Base-by-base conservation (phyloP, 78 protist genomes). In the Polysphondylium violaceum region DNA sequence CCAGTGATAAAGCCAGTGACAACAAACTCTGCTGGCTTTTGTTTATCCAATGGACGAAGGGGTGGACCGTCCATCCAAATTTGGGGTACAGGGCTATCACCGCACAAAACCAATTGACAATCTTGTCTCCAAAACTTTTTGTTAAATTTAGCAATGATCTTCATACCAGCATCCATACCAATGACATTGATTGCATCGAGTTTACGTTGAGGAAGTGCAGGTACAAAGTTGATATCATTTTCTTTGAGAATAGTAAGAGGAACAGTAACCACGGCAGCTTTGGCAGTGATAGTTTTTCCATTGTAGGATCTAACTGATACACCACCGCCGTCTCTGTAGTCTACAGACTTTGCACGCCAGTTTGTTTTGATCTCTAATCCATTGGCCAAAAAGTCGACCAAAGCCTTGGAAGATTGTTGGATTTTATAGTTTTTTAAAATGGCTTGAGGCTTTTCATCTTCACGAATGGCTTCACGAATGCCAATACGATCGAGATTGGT, bases 41-140 rank as follows among this genome's bases (percentile, higher is more conserved):
- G 78, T 2, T 35, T 33, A n/a, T 61, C 55, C 16, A 81, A 21
- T 31, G 64, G 36, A 61, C 89, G 73, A 36, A 27, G 1, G 9
- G 89, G 89, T 81, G 89, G 68, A 29, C 89, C 89, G 41, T 81
- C 89, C 89, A 81, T 81, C 89, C 89, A 81, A 41, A 81, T 56
- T 51, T 81, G 89, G 3, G 89, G 89, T 14, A 81, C 77, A 14
- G 89, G 55, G 21, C 74, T 61, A 60, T 81, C 89, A 25, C 61
- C 89, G 55, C 89, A 81, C 29, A 81, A 69, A 6, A 81, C 89
- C 73, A 81, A 68, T 44, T 81, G 71, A 25, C 60, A 44, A 50
- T 68, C 56, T 11, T 27, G 16, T 12, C n/a, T 23, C 89, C 89
- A 81, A 47, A 81, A 81, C 89, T 81, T 81, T 31, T 63, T 33